Conservation (phyloP, 1,284 basidiomycete genomes). For the Ganoderma sp. region DNA sequence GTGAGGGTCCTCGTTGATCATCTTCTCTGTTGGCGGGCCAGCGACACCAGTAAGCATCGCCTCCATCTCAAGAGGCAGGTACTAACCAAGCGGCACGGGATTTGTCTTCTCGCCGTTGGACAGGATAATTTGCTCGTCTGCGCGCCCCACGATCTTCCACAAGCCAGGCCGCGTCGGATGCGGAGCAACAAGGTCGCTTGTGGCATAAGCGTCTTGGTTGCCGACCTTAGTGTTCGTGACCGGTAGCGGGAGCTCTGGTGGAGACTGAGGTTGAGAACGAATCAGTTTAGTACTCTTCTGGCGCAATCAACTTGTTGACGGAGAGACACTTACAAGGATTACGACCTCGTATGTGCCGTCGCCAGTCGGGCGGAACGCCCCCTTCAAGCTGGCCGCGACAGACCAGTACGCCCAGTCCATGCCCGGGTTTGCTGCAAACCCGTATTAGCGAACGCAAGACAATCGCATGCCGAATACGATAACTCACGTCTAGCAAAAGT, state of each 20-base stretch:
- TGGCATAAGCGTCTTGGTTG: slow-evolving; percentile 5
- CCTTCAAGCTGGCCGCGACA: slow-evolving; percentile 7
- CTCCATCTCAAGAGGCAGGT: no score
- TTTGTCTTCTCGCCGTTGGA: slow-evolving; percentile 17
- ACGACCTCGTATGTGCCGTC: slow-evolving; percentile 33
- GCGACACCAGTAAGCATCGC: no score
- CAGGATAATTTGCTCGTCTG: slow-evolving; percentile 14
- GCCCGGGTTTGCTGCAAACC: slow-evolving; percentile 30
- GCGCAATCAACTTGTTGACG: no score
- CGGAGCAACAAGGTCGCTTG: slow-evolving; percentile 11
- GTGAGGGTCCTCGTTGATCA: no score
- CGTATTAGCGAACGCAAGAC: not conserved
- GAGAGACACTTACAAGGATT: slow-evolving; percentile 20
- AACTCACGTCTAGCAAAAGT: slow-evolving; percentile 26
- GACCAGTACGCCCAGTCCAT: slow-evolving; percentile 36
- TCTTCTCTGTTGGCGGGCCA: slow-evolving; percentile 40
- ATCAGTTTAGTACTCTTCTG: not conserved
- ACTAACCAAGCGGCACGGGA: slow-evolving; percentile 11
- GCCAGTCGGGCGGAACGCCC: slow-evolving; percentile 26
- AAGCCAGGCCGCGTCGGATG: slow-evolving; percentile 13
- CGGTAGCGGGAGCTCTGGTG: not conserved
- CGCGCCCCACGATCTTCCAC: slow-evolving; percentile 14
- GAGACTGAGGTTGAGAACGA: slow-evolving; percentile 13
- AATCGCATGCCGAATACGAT: no score
- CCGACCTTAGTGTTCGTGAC: slow-evolving; percentile 10